Base-by-base conservation (phyloP, 306 rosid species). In the Acmispon strigosus region DNA sequence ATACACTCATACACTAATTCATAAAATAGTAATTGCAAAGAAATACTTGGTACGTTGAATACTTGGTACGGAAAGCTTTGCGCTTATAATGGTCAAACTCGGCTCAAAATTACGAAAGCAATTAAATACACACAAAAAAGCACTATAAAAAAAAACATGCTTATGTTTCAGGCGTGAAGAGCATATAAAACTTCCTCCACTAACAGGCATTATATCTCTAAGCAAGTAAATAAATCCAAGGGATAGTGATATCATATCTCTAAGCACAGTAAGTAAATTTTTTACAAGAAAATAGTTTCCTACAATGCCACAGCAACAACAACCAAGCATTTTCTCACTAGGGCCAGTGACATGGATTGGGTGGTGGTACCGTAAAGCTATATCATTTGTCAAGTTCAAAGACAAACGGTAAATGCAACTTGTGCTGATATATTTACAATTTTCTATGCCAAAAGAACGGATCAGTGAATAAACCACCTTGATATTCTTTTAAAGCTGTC, bases 341-440 rank as follows among this genome's bases (percentile, higher is more conserved):
- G 37, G 37, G 37, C 8, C 37, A 32, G 8, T 6, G 0, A 32
- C 8, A 32, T 32, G 37, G 37, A 32, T 32, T 32, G 0, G 37
- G 37, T 5, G 34, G 34, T 2, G 37, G 37, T 32, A 32, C 37
- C 8, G 37, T 32, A 8, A 32, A 32, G 37, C 37, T 32, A 5
- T 6, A 32, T 32, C 37, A 32, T 32, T 0, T 32, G 6, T 5
- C 7, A 32, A 32, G 37, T 32, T 32, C 37, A 32, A 32, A 32
- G 37, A 32, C 6, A 32, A 27, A 27, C 5, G 34, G 37, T 32
- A 34, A 20, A 8, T 22, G 48, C 19, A 60, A 54, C 73, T 52
- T 37, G 47, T 42, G 43, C 43, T 2, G 27, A 52, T 64, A 7
- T 75, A 79, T 83, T 66, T 71, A 86, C 92, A 85, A 36, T 19